These are phyloP conservation scores for Nannochloropsis salina DNA, from an alignment of 108 stramenopile genomes.

Conservation along the genomic window DNA sequence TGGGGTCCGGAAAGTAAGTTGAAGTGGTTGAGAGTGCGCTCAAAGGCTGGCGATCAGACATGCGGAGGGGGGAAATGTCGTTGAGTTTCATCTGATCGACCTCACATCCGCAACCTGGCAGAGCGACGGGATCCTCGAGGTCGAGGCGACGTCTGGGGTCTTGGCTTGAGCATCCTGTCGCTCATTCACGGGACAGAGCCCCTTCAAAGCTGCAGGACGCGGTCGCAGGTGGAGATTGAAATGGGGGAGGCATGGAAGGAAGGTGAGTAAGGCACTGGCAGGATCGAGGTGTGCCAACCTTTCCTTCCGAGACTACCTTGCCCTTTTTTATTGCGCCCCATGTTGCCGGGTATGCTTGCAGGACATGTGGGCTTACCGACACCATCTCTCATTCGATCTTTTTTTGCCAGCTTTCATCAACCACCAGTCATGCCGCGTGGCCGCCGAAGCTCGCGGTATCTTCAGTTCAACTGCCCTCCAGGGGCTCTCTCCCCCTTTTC, in stretches of 20 bases:
- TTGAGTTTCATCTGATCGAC: not conserved
- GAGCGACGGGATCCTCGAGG: not conserved
- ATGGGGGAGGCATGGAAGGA: not conserved
- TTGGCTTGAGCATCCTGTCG: not conserved
- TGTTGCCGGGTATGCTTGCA: too few relatives aligned
- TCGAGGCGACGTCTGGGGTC: not conserved
- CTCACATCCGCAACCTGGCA: not conserved
- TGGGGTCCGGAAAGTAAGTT: not conserved
- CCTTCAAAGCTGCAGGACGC: not conserved
- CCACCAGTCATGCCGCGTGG: not conserved
- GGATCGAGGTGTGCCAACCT: not conserved
- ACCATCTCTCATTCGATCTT: not conserved
- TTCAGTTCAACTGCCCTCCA: not conserved
- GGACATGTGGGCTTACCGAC: not conserved
- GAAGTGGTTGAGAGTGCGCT: not conserved
- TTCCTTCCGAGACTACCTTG: too few relatives aligned
- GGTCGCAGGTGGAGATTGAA: not conserved
- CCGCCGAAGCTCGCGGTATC: not conserved
- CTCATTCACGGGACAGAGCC: not conserved
- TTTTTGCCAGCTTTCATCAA: not conserved
- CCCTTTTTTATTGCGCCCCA: too few relatives aligned
- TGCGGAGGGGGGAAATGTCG: not conserved
- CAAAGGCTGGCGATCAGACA: too few relatives aligned
- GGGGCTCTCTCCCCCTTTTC: slow-evolving; percentile 7
- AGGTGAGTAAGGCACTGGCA: not conserved